These are phyloP conservation scores for Penicillium olsonii DNA, from an alignment of 2,329 filamentous ascomycete genomes.

Conservation along the genomic window DNA sequence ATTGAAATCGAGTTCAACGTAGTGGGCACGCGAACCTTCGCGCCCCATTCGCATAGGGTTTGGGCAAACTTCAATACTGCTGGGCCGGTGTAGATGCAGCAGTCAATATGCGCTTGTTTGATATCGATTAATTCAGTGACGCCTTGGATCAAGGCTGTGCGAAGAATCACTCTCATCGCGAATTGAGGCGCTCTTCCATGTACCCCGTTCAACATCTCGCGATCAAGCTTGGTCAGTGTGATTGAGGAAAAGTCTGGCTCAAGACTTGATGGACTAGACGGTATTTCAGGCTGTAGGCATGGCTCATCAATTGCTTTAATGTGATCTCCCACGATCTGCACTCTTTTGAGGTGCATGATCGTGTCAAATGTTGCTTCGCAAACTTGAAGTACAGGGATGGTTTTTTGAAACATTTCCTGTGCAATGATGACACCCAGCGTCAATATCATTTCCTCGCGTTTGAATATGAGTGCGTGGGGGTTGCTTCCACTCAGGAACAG, in stretches of 20 bases:
- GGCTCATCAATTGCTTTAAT: background rate
- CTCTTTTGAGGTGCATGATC: conserved; percentile 1
- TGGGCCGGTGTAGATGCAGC: conserved; percentile 46
- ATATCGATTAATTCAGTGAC: conserved; percentile 39
- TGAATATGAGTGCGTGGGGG: conserved; percentile 46
- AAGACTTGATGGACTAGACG: background rate
- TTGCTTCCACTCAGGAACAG: conserved; percentile 43
- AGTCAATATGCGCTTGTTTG: conserved; percentile 47
- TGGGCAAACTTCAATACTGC: conserved; percentile 42
- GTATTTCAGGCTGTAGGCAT: background rate
- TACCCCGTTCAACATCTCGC: conserved; percentile 30
- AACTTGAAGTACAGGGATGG: conserved; percentile 44
- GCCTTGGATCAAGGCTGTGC: conserved; percentile 39
- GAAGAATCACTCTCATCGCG: conserved; percentile 43
- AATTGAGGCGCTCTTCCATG: conserved; percentile 36
- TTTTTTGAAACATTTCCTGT: conserved; percentile 41
- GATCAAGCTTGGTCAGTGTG: conserved; percentile 24
- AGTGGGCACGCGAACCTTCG: conserved; percentile 41
- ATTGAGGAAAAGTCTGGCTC: conserved; percentile 8
- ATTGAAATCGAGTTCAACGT: conserved; percentile 49
- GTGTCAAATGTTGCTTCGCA: conserved; percentile 15
- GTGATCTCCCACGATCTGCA: conserved; percentile 3
- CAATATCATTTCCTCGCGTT: conserved; percentile 46
- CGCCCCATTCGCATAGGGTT: conserved; percentile 36
- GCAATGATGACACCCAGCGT: conserved; percentile 50